Percentiles rank a stretch among this genome's conserved stretches.
These are phyloP conservation scores for Salvia sclarea DNA, from an alignment of 305 asterid genomes.

Conservation along the genomic window DNA sequence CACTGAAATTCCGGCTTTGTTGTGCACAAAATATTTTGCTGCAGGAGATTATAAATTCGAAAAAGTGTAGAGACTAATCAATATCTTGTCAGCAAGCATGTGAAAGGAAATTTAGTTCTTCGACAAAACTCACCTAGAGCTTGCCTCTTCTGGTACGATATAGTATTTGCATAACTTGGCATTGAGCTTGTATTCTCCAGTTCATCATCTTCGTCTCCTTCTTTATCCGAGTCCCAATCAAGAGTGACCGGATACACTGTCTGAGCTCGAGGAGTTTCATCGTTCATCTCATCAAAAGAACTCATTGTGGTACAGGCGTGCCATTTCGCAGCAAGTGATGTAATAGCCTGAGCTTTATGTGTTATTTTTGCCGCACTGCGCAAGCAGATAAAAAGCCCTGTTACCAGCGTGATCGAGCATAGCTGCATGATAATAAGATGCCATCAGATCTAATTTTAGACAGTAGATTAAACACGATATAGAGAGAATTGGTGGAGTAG, in stretches of 20 bases:
- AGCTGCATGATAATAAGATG: constrained; percentile 45
- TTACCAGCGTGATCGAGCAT: constrained; percentile 77
- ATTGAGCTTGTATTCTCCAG: constrained; percentile 65
- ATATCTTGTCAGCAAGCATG: not conserved
- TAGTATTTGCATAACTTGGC: constrained; percentile 49
- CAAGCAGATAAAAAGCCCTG: constrained; percentile 84
- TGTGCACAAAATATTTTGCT: constrained; percentile 86
- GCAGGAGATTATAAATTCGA: constrained; percentile 29
- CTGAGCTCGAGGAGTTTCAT: constrained; percentile 44
- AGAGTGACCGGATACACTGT: constrained; percentile 9
- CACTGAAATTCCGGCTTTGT: constrained; percentile 87
- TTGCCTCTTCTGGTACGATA: constrained; percentile 90
- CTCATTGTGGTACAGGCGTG: constrained; percentile 78
- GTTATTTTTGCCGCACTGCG: constrained; percentile 94
- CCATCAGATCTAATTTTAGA: too few relatives aligned
- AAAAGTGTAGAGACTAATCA: not conserved
- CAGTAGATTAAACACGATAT: not conserved
- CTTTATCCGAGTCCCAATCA: constrained; percentile 57
- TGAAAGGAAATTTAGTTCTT: not conserved
- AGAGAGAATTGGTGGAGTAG: not conserved
- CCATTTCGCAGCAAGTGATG: constrained; percentile 92
- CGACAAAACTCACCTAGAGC: constrained; percentile 61
- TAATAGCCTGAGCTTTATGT: constrained; percentile 74
- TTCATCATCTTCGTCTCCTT: constrained; percentile 84
- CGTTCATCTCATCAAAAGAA: constrained; percentile 48